These are phyloP conservation scores for Aspergillus baeticus DNA, from an alignment of 495 filamentous ascomycete genomes.

Conservation along the genomic window DNA sequence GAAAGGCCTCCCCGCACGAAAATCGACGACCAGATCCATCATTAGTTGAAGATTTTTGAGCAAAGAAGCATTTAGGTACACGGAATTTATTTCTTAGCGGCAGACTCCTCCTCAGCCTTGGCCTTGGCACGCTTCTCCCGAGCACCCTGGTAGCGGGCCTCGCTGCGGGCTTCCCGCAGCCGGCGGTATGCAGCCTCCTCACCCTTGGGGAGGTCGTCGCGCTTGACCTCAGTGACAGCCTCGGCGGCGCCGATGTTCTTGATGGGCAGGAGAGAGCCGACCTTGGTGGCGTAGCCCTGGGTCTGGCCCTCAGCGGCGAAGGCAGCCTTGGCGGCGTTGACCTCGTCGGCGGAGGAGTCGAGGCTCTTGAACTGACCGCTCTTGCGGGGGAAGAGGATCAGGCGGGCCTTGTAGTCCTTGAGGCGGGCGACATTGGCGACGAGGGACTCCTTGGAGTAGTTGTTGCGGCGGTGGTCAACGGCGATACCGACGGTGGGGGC, in stretches of 20 bases:
- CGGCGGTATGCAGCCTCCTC: slow-evolving; percentile 82
- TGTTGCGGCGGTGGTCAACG: slow-evolving; percentile 93
- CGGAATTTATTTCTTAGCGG: slow-evolving; percentile 84
- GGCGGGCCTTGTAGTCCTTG: slow-evolving; percentile 87
- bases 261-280: slow-evolving; percentile 66
- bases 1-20: slow-evolving; percentile 36
- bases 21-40: slow-evolving; percentile 45
- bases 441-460: slow-evolving; percentile 92
- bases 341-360: slow-evolving; percentile 84
- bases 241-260: slow-evolving; percentile 56
- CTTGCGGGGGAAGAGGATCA: slow-evolving; percentile 98
- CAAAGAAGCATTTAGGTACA: slow-evolving; percentile 3
- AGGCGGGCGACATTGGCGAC: slow-evolving; percentile 92
- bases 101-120: slow-evolving; percentile 86
- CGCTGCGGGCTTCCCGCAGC: slow-evolving; percentile 81
- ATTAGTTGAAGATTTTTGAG: slow-evolving; percentile 39
- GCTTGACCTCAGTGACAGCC: slow-evolving; percentile 75
- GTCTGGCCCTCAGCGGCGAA: slow-evolving; percentile 49
- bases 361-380: slow-evolving; percentile 84
- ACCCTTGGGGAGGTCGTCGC: slow-evolving; percentile 71
- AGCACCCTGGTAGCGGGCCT: slow-evolving; percentile 74
- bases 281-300: slow-evolving; percentile 52
- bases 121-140: slow-evolving; percentile 92
- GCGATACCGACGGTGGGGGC: slow-evolving; percentile 94
- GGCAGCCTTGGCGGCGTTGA: slow-evolving; percentile 66